Conservation (phyloP, 495 filamentous ascomycete species). For the Geopyxis carbonaria region DNA sequence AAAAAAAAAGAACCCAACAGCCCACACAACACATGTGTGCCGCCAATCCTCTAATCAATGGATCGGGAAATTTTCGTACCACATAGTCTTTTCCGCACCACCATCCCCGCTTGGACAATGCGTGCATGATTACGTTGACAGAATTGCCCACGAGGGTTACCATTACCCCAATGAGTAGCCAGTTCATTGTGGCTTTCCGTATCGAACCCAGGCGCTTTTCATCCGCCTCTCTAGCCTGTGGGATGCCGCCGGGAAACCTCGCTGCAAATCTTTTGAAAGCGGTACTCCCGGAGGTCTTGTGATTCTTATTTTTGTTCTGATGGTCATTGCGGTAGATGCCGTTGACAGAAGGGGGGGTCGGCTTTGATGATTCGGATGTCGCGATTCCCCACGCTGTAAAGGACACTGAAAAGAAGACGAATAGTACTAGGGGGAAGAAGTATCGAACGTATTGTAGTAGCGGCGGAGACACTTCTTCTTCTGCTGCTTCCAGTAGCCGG, state of each 20-base stretch:
- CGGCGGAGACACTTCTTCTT: too few relatives aligned
- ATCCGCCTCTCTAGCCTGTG: conserved; percentile 17
- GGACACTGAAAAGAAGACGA: conserved; percentile 47
- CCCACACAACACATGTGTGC: too few relatives aligned
- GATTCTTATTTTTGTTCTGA: conserved; percentile 24
- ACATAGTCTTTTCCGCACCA: conserved; percentile 77
- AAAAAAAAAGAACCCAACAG: conserved; percentile 45
- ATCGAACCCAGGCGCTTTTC: conserved; percentile 38
- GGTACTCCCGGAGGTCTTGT: conserved; percentile 1
- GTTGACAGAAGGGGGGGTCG: conserved; percentile 26
- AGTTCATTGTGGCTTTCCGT: conserved; percentile 54
- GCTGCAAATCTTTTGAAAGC: conserved; percentile 11
- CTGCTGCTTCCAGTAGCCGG: too few relatives aligned
- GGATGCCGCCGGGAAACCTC: conserved; percentile 20
- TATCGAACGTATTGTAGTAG: conserved; percentile 30
- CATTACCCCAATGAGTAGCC: conserved; percentile 47
- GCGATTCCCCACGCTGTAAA: conserved; percentile 47
- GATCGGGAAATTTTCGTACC: conserved; percentile 40
- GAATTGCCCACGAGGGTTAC: conserved; percentile 60
- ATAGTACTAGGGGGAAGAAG: conserved; percentile 47
- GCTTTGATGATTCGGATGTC: conserved; percentile 30
- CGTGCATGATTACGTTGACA: conserved; percentile 57
- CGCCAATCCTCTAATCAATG: conserved; percentile 32
- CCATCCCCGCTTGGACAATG: conserved; percentile 52
- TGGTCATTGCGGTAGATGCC: conserved; percentile 38